These are phyloP conservation scores for Saccharomycopsis sp. DNA, from an alignment of 805 yeast genomes.

Conservation along the genomic window DNA sequence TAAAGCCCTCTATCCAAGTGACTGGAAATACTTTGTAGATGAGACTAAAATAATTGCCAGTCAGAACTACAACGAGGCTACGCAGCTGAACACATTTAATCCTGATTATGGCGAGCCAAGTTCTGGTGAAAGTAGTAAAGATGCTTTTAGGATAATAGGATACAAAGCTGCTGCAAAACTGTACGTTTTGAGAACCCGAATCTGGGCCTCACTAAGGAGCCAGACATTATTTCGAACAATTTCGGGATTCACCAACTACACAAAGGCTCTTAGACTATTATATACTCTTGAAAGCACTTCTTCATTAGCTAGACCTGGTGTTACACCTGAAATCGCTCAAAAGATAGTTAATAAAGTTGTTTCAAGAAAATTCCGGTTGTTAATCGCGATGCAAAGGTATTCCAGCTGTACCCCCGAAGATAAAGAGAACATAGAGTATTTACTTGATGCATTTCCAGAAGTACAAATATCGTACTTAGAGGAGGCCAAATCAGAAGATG, in stretches of 20 bases:
- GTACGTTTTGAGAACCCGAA: slow-evolving; percentile 90
- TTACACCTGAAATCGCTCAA: slow-evolving; percentile 34
- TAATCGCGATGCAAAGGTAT: slow-evolving; percentile 84
- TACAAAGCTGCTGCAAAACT: slow-evolving; percentile 97
- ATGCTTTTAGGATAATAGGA: slow-evolving; percentile 94
- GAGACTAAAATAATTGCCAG: slow-evolving; percentile 94
- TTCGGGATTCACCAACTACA: slow-evolving; percentile 97
- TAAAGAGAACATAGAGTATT: slow-evolving; percentile 71
- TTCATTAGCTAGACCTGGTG: slow-evolving; percentile 71
- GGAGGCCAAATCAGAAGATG: slow-evolving; percentile 90
- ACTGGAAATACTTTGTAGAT: slow-evolving; percentile 96
- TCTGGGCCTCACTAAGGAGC: slow-evolving; percentile 97
- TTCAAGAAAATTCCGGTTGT: slow-evolving; percentile 70
- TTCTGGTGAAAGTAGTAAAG: slow-evolving; percentile 14
- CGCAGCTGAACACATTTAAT: slow-evolving; percentile 37
- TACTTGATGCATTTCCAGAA: slow-evolving; percentile 79
- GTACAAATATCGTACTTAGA: slow-evolving; percentile 89
- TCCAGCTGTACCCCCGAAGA: slow-evolving; percentile 67
- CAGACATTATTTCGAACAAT: slow-evolving; percentile 96
- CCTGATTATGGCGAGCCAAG: slow-evolving; percentile 35
- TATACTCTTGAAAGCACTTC: slow-evolving; percentile 95
- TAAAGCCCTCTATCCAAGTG: slow-evolving; percentile 92
- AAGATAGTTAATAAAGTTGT: slow-evolving; percentile 55
- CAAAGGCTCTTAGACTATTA: slow-evolving; percentile 88
- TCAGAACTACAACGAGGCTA: slow-evolving; percentile 57